These are phyloP conservation scores for Pseudovirgaria hyperparasitica DNA, from an alignment of 2,329 filamentous ascomycete species.

Conservation along the genomic window DNA sequence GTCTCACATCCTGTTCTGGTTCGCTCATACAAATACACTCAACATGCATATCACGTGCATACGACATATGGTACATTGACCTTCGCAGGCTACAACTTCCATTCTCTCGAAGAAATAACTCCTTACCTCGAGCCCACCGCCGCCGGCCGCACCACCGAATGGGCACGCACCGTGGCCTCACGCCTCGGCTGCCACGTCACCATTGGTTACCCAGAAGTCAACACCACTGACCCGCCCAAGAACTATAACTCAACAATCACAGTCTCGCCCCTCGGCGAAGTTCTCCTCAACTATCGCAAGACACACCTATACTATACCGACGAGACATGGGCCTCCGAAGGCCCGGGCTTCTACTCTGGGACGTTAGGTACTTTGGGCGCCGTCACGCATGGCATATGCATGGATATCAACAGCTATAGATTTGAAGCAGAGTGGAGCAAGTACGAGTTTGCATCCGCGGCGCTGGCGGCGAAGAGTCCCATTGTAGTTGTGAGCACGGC, in stretches of 20 bases:
- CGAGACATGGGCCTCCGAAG: conserved; percentile 49
- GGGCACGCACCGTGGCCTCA: conserved; percentile 55
- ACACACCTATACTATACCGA: conserved; percentile 55
- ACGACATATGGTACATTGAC: no score
- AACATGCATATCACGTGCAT: no score
- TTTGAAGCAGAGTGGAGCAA: conserved; percentile 45
- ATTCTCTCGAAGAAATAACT: conserved; percentile 51
- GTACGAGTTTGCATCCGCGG: conserved; percentile 46
- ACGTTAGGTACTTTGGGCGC: conserved; percentile 21
- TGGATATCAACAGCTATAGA: conserved; percentile 51
- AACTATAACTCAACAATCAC: conserved; percentile 49
- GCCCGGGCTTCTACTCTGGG: conserved; percentile 26
- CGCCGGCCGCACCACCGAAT: conserved; percentile 54
- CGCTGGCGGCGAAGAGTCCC: conserved; percentile 43
- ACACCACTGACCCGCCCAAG: conserved; percentile 14
- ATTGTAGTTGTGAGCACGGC: conserved; percentile 65
- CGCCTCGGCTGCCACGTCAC: conserved; percentile 56
- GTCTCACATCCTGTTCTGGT: neutral
- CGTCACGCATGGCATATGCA: conserved; percentile 36
- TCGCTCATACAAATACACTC: conserved; percentile 2
- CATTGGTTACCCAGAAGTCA: conserved; percentile 59
- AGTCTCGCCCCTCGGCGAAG: conserved; percentile 39
- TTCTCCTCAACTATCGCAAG: conserved; percentile 50
- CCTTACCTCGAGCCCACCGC: conserved; percentile 56
- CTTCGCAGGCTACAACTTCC: conserved; percentile 61